Evolutionary conservation across 2,329 filamentous ascomycete genomes (phyloP).

Genomic region (Lithohypha guttulata): DNA sequence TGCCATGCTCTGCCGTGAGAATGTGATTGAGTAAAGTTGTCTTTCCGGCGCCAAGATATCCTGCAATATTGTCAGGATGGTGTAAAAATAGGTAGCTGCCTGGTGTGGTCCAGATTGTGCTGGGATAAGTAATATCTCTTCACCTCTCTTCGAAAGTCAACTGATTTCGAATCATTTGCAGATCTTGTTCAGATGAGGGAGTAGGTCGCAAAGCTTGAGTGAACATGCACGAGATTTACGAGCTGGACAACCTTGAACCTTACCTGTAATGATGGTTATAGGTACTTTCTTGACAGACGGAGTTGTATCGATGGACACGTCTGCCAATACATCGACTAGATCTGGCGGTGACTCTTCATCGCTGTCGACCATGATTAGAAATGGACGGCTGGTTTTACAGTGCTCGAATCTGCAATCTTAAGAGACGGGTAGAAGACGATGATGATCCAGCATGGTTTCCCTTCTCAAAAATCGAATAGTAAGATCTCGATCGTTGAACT

Average conservation of each 20-base stretch:
- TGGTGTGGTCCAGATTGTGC: not conserved
- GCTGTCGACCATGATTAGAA: constrained; percentile 21
- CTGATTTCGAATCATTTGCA: not conserved
- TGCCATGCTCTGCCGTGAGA: constrained; percentile 84
- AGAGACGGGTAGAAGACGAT: no score
- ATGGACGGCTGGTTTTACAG: no score
- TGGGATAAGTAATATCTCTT: constrained; percentile 1
- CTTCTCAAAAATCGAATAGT: no score
- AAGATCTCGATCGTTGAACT: no score
- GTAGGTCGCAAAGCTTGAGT: no score
- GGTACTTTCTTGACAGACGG: constrained; percentile 33
- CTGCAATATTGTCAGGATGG: constrained; percentile 35
- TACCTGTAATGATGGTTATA: constrained; percentile 42
- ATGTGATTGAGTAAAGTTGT: constrained; percentile 95
- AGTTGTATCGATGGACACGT: constrained; percentile 17
- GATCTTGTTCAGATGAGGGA: no score
- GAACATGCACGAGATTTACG: not conserved
- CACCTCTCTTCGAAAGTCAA: not conserved
- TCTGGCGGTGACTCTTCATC: constrained; percentile 37
- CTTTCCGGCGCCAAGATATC: constrained; percentile 91
- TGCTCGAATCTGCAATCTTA: no score
- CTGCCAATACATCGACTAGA: constrained; percentile 29
- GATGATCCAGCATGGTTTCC: no score
- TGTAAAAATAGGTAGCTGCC: not conserved
- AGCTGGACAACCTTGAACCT: constrained; percentile 7